Evolutionary conservation across 192 early-diverging fungal genomes (phyloP).

Genomic region (Entomortierella beljakovae): DNA sequence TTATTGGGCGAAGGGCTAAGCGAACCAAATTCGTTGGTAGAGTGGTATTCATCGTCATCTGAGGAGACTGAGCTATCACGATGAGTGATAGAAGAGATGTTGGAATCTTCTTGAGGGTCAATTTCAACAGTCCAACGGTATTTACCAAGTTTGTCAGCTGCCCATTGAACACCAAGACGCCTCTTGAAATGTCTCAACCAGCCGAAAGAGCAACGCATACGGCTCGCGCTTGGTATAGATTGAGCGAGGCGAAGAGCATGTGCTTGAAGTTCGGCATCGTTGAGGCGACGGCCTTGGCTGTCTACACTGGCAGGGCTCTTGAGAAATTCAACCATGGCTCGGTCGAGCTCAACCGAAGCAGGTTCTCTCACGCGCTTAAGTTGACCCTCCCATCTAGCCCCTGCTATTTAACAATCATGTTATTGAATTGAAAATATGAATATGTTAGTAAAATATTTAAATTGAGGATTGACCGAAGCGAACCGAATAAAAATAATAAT

Average conservation of each 20-base stretch:
- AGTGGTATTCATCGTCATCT: conserved; percentile 38
- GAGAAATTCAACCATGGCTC: conserved; percentile 50
- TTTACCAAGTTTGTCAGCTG: conserved; percentile 34
- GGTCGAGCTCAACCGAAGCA: conserved; percentile 55
- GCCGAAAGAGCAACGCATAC: conserved; percentile 53
- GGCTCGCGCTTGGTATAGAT: conserved; percentile 46
- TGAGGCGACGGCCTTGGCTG: conserved; percentile 45
- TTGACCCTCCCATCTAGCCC: conserved; percentile 50
- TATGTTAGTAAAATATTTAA: neutral
- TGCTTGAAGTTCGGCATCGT: conserved; percentile 49
- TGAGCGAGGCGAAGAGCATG: conserved; percentile 48
- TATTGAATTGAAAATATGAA: neutral
- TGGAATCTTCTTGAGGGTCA: conserved; percentile 13
- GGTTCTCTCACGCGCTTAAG: conserved; percentile 55
- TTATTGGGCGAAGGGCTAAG: conserved; percentile 14
- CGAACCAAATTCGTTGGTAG: conserved; percentile 30
- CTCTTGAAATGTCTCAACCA: conserved; percentile 54
- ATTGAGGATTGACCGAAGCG: conserved; percentile 21
- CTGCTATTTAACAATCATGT: no score
- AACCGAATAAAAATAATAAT: conserved; percentile 9
- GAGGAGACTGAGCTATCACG: neutral
- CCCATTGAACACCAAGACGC: conserved; percentile 48
- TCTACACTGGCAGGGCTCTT: conserved; percentile 49
- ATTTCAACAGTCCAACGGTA: conserved; percentile 52
- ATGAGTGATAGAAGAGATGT: neutral